Percentiles rank a stretch among this genome's conserved stretches.
Conservation (phyloP, 257 asterid species). For the Solanum piurae region DNA sequence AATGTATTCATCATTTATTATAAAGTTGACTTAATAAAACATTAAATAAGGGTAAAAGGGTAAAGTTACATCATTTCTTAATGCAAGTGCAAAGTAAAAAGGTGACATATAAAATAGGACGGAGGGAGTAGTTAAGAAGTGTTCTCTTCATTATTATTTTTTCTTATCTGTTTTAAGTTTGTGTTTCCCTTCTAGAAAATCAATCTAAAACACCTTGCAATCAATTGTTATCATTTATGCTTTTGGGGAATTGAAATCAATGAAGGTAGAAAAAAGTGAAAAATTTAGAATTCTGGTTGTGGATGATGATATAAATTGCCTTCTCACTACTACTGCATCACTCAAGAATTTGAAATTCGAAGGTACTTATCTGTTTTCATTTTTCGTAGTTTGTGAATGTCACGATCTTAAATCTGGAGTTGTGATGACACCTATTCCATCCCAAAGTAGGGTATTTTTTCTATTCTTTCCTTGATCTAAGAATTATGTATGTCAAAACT, state of each 20-base stretch:
- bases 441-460: background rate
- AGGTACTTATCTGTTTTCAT: constrained; percentile 13
- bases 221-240: background rate
- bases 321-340: constrained; percentile 32
- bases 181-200: too few species aligned
- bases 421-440: background rate
- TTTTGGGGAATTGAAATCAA: background rate
- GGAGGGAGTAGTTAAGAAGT: too few species aligned
- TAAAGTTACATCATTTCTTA: too few species aligned
- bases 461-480: background rate
- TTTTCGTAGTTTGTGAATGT: background rate
- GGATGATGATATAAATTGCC: constrained; percentile 42
- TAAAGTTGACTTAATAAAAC: too few species aligned
- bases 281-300: constrained; percentile 34
- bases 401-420: too few species aligned
- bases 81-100: too few species aligned
- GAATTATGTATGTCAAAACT: background rate
- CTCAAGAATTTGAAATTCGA: constrained; percentile 26
- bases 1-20: too few species aligned
- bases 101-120: too few species aligned
- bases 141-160: too few species aligned
- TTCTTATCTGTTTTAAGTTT: background rate
- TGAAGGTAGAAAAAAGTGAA: background rate
- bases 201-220: background rate
- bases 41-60: too few species aligned